Conservation (phyloP, 2,329 filamentous ascomycete species). For the Dactylellina drechsleri region DNA sequence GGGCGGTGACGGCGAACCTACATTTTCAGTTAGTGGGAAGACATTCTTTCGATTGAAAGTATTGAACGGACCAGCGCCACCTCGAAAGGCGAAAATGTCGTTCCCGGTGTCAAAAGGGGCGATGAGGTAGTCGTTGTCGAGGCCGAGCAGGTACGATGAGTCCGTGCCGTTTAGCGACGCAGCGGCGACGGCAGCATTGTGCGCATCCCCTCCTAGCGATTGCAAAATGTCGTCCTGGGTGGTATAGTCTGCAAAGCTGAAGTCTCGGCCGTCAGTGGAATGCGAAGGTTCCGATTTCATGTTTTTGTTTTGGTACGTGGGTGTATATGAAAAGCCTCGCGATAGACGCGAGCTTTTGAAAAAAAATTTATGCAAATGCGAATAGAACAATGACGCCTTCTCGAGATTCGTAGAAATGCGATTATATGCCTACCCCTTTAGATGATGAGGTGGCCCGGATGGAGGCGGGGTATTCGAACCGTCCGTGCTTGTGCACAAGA, state of each 20-base stretch:
- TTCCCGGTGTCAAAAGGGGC: constrained; percentile 47
- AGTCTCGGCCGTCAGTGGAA: constrained; percentile 50
- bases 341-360: constrained; percentile 19
- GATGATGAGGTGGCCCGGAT: constrained; percentile 26
- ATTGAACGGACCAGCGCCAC: constrained; percentile 22
- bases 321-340: constrained; percentile 15
- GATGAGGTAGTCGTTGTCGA: constrained; percentile 53
- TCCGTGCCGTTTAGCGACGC: constrained; percentile 43
- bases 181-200: constrained; percentile 38
- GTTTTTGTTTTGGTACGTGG: constrained; percentile 1
- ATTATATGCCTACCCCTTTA: neutral
- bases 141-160: constrained; percentile 46
- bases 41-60: too few species aligned
- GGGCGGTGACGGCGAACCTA: constrained; percentile 50
- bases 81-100: constrained; percentile 51
- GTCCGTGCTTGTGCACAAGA: constrained; percentile 1
- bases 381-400: neutral
- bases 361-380: neutral
- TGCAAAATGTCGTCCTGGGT: constrained; percentile 47
- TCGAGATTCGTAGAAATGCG: too few species aligned
- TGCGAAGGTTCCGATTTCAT: constrained; percentile 53
- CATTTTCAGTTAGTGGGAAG: too few species aligned
- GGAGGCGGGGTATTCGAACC: constrained; percentile 33
- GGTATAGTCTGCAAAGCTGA: constrained; percentile 52
- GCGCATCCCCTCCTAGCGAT: constrained; percentile 45